phyloP scores from a whole-genome alignment of 345 rosid species.

The Tarenaya hassleriana region DNA sequence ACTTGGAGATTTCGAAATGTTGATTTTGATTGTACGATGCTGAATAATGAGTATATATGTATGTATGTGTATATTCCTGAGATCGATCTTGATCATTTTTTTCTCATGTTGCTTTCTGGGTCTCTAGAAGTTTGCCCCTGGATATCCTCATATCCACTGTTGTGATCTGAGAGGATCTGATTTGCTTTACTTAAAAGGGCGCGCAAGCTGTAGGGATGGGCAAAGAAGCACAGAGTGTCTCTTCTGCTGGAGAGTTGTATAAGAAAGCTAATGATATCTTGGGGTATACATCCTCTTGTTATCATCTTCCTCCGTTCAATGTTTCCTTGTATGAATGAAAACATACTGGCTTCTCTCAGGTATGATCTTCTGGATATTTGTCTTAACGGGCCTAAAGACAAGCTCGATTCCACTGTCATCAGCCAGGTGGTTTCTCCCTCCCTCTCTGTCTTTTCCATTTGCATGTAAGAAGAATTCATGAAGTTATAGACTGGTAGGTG shows the following conservation, averaged over 20 bases:
- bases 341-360: conserved; percentile 36
- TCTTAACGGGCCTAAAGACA: conserved; percentile 83
- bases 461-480: too few species aligned
- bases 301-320: conserved; percentile 4
- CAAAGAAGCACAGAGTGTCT: conserved; percentile 70
- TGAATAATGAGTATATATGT: too few species aligned
- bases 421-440: conserved; percentile 62
- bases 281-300: conserved; percentile 37
- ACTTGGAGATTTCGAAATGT: background rate
- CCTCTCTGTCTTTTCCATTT: conserved; percentile 2
- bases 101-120: background rate
- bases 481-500: too few species aligned
- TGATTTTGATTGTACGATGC: too few species aligned
- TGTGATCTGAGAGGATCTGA: background rate
- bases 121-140: background rate
- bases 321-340: conserved; percentile 1
- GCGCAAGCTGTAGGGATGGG: conserved; percentile 99
- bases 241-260: conserved; percentile 70
- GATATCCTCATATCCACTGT: background rate
- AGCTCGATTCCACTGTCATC: conserved; percentile 85
- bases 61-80: too few species aligned
- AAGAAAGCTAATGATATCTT: conserved; percentile 72
- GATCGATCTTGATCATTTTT: too few species aligned
- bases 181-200: conserved; percentile 46
- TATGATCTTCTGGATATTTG: conserved; percentile 94